Evolutionary conservation across 305 asterid genomes (phyloP).

Genomic region (Coffea humblotiana): DNA sequence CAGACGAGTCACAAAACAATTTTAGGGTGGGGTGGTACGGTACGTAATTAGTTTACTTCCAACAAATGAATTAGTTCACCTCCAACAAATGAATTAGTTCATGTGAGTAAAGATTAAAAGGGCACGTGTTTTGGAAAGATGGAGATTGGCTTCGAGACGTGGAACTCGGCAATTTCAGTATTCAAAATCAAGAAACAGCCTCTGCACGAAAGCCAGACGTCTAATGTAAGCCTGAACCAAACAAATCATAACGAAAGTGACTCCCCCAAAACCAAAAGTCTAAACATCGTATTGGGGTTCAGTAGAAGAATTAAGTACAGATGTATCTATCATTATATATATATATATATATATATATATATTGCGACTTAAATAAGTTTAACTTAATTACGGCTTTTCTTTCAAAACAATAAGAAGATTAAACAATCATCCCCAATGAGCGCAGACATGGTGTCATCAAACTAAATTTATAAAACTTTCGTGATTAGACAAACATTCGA

Average conservation of each 20-base stretch:
- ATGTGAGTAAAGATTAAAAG: slow-evolving; percentile 3
- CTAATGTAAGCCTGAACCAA: not conserved
- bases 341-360: no score
- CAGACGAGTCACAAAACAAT: no score
- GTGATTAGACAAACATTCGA: not conserved
- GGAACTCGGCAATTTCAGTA: not conserved
- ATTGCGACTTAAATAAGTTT: not conserved
- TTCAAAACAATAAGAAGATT: not conserved
- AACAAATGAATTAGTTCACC: no score
- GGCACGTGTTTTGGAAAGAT: slow-evolving; percentile 18
- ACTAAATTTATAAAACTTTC: not conserved
- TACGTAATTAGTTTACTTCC: no score
- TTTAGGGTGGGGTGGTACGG: no score
- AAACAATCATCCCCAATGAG: not conserved
- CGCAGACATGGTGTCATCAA: not conserved
- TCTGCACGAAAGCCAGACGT: not conserved
- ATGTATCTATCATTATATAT: slow-evolving; percentile 5
- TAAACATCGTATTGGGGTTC: slow-evolving; percentile 4
- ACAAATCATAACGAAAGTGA: not conserved
- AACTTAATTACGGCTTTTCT: slow-evolving; percentile 10
- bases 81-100: no score
- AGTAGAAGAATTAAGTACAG: not conserved
- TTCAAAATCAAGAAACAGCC: not conserved
- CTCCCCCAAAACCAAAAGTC: not conserved
- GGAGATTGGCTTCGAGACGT: not conserved